Conservation (phyloP, 2,329 filamentous ascomycete genomes). For the Sporothrix euskadiensis region DNA sequence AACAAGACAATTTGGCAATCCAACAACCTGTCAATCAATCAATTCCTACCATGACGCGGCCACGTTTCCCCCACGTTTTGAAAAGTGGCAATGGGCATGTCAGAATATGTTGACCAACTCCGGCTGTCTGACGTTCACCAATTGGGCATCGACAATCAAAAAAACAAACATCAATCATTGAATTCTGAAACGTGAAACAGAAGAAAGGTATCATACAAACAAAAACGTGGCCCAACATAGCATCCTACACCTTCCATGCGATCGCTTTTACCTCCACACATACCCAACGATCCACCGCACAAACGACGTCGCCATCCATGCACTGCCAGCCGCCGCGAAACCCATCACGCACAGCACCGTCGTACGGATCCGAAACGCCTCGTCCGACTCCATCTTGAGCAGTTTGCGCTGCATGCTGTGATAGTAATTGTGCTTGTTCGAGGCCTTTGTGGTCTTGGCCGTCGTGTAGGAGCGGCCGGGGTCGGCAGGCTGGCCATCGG, state of each 20-base stretch:
- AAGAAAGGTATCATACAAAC: background rate
- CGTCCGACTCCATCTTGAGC: conserved; percentile 60
- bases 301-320: conserved; percentile 38
- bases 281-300: conserved; percentile 29
- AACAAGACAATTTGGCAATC: background rate
- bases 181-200: background rate
- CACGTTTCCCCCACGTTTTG: background rate
- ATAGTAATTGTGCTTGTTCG: conserved; percentile 46
- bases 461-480: conserved; percentile 29
- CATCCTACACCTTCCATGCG: background rate
- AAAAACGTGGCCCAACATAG: background rate
- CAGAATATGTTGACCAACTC: too few species aligned
- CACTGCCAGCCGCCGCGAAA: conserved; percentile 38
- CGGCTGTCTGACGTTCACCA: background rate
- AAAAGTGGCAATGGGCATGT: background rate
- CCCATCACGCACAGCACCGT: conserved; percentile 55
- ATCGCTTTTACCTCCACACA: conserved; percentile 8
- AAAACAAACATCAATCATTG: background rate
- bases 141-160: background rate
- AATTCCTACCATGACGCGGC: background rate
- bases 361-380: conserved; percentile 62
- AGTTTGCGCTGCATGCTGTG: conserved; percentile 61
- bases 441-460: conserved; percentile 22
- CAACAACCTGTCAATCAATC: background rate
- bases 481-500: background rate